Evolutionary conservation across 257 asterid genomes (phyloP).

Genomic region (Parsonsia alboflavescens): DNA sequence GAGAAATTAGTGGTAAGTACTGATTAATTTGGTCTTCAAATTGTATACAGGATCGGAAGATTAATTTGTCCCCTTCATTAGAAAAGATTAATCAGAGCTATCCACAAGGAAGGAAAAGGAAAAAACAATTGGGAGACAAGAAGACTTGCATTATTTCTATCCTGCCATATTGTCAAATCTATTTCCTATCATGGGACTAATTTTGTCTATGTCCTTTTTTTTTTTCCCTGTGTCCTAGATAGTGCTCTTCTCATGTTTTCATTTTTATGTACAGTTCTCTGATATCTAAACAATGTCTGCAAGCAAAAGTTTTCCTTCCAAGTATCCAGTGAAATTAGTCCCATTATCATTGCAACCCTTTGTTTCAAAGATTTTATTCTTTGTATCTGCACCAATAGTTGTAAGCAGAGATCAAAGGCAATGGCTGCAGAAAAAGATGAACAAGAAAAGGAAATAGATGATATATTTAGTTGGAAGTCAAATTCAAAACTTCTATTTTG

Average conservation of each 20-base stretch:
- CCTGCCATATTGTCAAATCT: slow-evolving; percentile 22
- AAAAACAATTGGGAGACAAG: slow-evolving; percentile 21
- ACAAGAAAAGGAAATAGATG: too few species aligned
- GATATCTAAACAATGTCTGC: too few species aligned
- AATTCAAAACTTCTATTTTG: too few species aligned
- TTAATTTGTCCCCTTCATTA: background rate
- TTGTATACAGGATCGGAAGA: background rate
- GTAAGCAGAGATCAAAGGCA: background rate
- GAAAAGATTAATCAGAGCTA: background rate
- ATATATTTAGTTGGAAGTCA: too few species aligned
- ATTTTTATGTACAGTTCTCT: background rate
- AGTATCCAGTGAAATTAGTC: too few species aligned
- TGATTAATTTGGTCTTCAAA: background rate
- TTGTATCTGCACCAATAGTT: too few species aligned
- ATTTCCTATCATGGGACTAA: slow-evolving; percentile 21
- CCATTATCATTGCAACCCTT: background rate
- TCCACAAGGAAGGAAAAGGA: background rate
- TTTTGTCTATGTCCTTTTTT: slow-evolving; percentile 5
- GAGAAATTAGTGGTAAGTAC: background rate
- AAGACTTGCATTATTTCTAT: slow-evolving; percentile 16
- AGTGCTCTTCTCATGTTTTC: background rate
- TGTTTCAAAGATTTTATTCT: too few species aligned
- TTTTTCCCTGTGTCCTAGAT: background rate
- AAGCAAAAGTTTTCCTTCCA: too few species aligned
- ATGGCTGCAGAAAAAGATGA: background rate